Conservation (phyloP, 2,329 filamentous ascomycete species). For the Ophiognomonia clavigignenti-juglandacearum region DNA sequence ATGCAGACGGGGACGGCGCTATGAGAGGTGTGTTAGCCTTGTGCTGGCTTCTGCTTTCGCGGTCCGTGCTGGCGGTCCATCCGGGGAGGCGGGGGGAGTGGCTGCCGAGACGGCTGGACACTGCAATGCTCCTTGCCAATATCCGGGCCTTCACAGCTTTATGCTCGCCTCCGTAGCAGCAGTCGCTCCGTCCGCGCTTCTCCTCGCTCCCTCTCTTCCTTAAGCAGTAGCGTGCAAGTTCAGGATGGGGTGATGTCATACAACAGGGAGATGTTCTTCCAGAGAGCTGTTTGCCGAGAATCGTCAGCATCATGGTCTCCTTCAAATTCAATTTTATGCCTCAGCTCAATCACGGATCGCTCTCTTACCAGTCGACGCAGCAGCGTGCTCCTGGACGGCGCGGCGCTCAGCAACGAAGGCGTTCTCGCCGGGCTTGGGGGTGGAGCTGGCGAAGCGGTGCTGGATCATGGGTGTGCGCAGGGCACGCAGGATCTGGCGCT, state of each 20-base stretch:
- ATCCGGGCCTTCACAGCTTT: too few species aligned
- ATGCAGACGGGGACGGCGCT: too few species aligned
- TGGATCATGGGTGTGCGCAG: constrained; percentile 55
- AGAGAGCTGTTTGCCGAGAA: constrained; percentile 61
- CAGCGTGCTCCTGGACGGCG: constrained; percentile 87
- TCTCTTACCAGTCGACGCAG: constrained; percentile 79
- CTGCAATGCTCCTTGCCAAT: too few species aligned
- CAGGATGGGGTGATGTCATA: constrained; percentile 47
- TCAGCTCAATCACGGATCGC: too few species aligned
- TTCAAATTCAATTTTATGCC: constrained; percentile 31
- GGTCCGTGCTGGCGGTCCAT: too few species aligned
- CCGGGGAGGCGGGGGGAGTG: too few species aligned
- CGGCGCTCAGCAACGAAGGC: constrained; percentile 89
- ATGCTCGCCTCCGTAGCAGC: background rate
- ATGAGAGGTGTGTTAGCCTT: too few species aligned
- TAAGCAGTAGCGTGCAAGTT: too few species aligned
- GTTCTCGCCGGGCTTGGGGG: constrained; percentile 62
- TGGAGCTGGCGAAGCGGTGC: constrained; percentile 65
- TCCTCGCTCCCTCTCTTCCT: background rate
- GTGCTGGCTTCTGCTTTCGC: too few species aligned
- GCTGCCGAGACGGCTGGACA: too few species aligned
- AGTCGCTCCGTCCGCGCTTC: background rate
- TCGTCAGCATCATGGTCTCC: constrained; percentile 26
- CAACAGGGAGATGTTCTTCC: constrained; percentile 95
- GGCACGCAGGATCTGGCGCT: constrained; percentile 56